Evolutionary conservation across 2,329 filamentous ascomycete species (phyloP).

Genomic region (Cercospora sp.): DNA sequence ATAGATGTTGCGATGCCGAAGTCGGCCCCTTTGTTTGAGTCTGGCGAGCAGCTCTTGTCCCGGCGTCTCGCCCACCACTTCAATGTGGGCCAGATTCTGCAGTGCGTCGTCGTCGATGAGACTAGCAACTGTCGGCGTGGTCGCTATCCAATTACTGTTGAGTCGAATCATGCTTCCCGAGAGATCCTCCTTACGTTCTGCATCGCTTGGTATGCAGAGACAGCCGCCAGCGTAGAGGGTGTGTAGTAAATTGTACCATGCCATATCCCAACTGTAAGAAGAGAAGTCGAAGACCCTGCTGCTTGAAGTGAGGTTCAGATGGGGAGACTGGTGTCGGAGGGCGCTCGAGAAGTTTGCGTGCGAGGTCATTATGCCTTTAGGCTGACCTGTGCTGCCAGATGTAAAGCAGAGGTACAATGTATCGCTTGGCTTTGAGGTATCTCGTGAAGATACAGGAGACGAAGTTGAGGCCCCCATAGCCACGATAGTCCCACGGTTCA

Average conservation of each 20-base stretch:
- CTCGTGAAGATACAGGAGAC: not conserved
- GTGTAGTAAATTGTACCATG: not conserved
- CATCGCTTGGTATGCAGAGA: conserved; percentile 2
- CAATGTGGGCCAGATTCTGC: not conserved
- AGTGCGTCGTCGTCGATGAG: conserved; percentile 6
- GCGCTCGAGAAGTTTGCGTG: conserved; percentile 16
- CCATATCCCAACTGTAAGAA: not conserved
- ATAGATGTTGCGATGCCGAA: not conserved
- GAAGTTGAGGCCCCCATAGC: not conserved
- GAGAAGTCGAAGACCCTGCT: not conserved
- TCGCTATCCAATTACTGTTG: not conserved
- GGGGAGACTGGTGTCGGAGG: not conserved
- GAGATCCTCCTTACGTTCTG: not conserved
- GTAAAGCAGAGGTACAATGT: conserved; percentile 11
- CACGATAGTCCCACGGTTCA: not conserved
- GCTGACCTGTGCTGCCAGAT: conserved; percentile 13
- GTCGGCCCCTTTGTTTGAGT: not conserved
- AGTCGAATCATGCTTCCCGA: not conserved
- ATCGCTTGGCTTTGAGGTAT: not conserved
- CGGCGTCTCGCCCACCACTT: conserved; percentile 7
- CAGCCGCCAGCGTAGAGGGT: conserved; percentile 1
- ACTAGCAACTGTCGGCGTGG: conserved; percentile 4
- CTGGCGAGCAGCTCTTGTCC: not conserved
- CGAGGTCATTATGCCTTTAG: conserved; percentile 15
- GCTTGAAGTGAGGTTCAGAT: not conserved